Evolutionary conservation across 768 basidiomycete genomes (phyloP).

Genomic region (Kwoniella heveanensis): DNA sequence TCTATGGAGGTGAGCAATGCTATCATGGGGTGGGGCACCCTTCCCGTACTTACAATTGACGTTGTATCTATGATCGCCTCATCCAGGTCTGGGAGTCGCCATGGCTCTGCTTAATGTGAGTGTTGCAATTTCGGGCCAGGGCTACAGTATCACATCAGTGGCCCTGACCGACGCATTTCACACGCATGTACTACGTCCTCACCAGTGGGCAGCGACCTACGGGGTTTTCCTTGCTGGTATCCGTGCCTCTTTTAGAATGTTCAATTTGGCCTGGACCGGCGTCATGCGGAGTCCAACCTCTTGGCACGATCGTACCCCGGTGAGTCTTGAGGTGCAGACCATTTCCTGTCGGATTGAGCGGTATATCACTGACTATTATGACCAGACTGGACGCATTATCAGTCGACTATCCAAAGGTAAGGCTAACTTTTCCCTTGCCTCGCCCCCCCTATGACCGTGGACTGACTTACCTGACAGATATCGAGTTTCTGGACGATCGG

Average conservation of each 20-base stretch:
- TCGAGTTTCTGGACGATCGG: slow-evolving; percentile 53
- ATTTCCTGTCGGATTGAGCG: background rate
- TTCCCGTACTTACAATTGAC: too few species aligned
- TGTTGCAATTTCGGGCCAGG: too few species aligned
- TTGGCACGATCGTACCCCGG: slow-evolving; percentile 70
- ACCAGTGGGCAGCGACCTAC: slow-evolving; percentile 35
- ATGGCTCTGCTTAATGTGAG: slow-evolving; percentile 30
- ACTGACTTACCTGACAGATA: too few species aligned
- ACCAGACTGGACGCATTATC: slow-evolving; percentile 46
- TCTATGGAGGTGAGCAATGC: slow-evolving; percentile 57
- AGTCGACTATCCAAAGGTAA: slow-evolving; percentile 41
- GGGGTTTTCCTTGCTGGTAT: slow-evolving; percentile 50
- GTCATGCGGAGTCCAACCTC: slow-evolving; percentile 66
- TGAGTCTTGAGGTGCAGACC: slow-evolving; percentile 14
- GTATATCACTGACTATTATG: background rate
- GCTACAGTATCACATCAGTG: too few species aligned
- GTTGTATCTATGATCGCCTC: too few species aligned
- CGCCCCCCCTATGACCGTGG: too few species aligned
- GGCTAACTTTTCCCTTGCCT: too few species aligned
- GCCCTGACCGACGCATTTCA: too few species aligned
- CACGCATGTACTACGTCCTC: too few species aligned
- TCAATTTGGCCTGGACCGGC: slow-evolving; percentile 62
- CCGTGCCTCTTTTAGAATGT: slow-evolving; percentile 60
- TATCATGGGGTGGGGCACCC: too few species aligned
- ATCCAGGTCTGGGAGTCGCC: slow-evolving; percentile 36